These are phyloP conservation scores for Lachancea waltii DNA, from an alignment of 805 yeast species.

Conservation along the genomic window DNA sequence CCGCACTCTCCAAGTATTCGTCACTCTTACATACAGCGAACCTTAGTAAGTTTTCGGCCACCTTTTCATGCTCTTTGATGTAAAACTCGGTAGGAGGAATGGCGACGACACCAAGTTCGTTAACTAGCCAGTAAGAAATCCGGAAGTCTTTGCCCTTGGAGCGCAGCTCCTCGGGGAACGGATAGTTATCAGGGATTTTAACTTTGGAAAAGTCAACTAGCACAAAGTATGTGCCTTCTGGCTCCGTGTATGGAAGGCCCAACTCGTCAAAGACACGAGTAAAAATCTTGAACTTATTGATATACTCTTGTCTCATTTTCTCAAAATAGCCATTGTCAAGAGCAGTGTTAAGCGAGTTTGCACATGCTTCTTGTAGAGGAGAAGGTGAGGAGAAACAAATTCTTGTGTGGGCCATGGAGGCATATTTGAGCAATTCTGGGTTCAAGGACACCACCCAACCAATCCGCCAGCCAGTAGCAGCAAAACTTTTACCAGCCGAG, in stretches of 20 bases:
- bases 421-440: slow-evolving; percentile 72
- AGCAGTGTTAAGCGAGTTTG: slow-evolving; percentile 66
- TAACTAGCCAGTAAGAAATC: slow-evolving; percentile 87
- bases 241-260: slow-evolving; percentile 79
- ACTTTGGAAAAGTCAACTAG: slow-evolving; percentile 82
- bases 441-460: slow-evolving; percentile 88
- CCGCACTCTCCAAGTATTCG: slow-evolving; percentile 72
- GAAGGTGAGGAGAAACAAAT: slow-evolving; percentile 89
- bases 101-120: slow-evolving; percentile 88
- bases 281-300: slow-evolving; percentile 65
- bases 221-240: slow-evolving; percentile 92
- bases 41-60: slow-evolving; percentile 79
- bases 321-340: slow-evolving; percentile 59
- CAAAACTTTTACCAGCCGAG: slow-evolving; percentile 95
- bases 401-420: slow-evolving; percentile 85
- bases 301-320: slow-evolving; percentile 59
- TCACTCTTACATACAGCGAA: slow-evolving; percentile 97
- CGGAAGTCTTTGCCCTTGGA: slow-evolving; percentile 77
- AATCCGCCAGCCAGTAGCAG: slow-evolving; percentile 99
- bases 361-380: slow-evolving; percentile 88
- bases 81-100: slow-evolving; percentile 98
- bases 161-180: slow-evolving; percentile 62
- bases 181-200: slow-evolving; percentile 66
- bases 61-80: slow-evolving; percentile 58
- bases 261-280: slow-evolving; percentile 77